phyloP scores from a whole-genome alignment of 352 stramenopile genomes.

The Globisporangium canariense region DNA sequence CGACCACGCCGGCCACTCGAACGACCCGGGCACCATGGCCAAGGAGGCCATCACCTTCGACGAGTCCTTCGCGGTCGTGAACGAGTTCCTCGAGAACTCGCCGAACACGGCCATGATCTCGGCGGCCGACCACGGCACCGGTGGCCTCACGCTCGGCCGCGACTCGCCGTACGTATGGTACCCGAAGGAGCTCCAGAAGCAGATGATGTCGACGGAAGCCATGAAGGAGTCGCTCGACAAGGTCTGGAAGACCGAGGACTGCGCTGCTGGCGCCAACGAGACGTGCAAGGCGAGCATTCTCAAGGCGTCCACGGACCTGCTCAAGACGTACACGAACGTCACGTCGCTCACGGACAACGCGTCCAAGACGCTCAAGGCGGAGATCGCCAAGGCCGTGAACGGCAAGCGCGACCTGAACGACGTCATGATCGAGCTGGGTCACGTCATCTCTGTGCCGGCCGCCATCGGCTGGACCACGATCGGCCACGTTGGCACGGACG shows the following conservation, averaged over 20 bases:
- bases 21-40: constrained; percentile 65
- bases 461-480: constrained; percentile 58
- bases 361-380: constrained; percentile 22
- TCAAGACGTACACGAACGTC: constrained; percentile 56
- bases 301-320: constrained; percentile 34
- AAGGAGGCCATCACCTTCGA: constrained; percentile 70
- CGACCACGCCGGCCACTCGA: constrained; percentile 63
- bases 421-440: constrained; percentile 52
- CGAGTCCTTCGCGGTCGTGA: constrained; percentile 59
- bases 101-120: constrained; percentile 58
- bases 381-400: constrained; percentile 47
- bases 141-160: constrained; percentile 53
- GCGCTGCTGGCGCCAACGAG: constrained; percentile 26
- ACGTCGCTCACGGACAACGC: constrained; percentile 30
- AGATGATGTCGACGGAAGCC: constrained; percentile 60
- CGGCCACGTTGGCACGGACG: constrained; percentile 65
- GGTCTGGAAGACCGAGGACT: constrained; percentile 32
- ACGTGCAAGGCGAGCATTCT: constrained; percentile 46
- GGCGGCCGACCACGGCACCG: constrained; percentile 61
- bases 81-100: constrained; percentile 44
- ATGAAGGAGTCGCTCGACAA: constrained; percentile 42
- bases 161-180: constrained; percentile 49
- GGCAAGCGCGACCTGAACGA: constrained; percentile 34
- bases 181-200: constrained; percentile 38
- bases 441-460: constrained; percentile 44